phyloP scores from a whole-genome alignment of 2,329 filamentous ascomycete species.

The Orbilia blumenaviensis region DNA sequence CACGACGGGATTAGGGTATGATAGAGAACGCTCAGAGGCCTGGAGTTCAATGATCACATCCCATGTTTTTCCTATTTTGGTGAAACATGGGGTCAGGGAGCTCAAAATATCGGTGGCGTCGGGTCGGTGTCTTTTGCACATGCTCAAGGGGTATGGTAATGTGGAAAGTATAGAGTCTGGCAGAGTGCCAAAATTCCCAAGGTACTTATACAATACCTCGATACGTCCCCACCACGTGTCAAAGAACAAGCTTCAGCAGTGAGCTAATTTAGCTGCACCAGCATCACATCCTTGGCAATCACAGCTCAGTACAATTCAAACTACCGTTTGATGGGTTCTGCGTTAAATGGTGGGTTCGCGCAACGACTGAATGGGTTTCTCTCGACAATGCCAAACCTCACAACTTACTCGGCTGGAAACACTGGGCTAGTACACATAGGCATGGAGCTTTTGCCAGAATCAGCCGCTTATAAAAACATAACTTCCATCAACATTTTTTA shows the following conservation, averaged over 20 bases:
- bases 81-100: neutral
- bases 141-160: neutral
- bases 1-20: neutral
- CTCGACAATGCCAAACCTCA: neutral
- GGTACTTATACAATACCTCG: neutral
- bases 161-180: no score
- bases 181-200: neutral
- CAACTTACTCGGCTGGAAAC: neutral
- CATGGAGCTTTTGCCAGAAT: neutral
- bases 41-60: neutral
- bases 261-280: neutral
- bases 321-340: no score
- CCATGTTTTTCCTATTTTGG: neutral
- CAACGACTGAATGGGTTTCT: neutral
- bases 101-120: neutral
- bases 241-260: neutral
- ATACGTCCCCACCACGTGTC: no score
- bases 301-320: neutral
- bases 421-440: neutral
- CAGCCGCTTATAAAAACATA: neutral
- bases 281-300: neutral
- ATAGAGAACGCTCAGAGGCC: neutral
- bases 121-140: neutral
- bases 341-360: no score
- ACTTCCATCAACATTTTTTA: neutral